Conservation (phyloP, 1,139 yeast species). For the Pichia sp. region DNA sequence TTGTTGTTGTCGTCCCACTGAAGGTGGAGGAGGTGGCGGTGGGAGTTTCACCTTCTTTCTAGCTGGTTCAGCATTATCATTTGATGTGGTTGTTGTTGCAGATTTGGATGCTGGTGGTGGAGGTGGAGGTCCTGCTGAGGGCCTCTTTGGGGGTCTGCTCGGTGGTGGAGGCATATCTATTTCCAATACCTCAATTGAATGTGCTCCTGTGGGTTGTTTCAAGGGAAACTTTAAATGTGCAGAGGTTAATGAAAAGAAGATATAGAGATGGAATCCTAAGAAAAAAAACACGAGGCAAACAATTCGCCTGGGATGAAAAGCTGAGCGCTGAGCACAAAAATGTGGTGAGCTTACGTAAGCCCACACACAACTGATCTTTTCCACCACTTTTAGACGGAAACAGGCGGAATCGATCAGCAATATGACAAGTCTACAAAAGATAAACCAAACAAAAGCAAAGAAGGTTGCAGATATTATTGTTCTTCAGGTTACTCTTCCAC, state of each 20-base stretch:
- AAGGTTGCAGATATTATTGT: no score
- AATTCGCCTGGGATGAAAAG: no score
- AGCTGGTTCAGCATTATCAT: slow-evolving; percentile 17
- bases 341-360: slow-evolving; percentile 4
- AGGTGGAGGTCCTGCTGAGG: slow-evolving; percentile 22
- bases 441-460: no score
- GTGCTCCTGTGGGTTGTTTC: neutral
- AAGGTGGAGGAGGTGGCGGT: no score
- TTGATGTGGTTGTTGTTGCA: neutral
- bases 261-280: neutral
- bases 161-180: slow-evolving; percentile 1
- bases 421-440: no score
- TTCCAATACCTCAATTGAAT: neutral
- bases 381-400: no score
- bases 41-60: slow-evolving; percentile 21
- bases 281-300: no score
- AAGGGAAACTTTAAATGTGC: neutral
- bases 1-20: no score
- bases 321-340: neutral
- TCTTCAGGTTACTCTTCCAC: no score
- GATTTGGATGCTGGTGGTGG: slow-evolving; percentile 7
- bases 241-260: neutral
- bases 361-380: no score
- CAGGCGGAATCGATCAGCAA: no score
- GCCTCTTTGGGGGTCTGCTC: slow-evolving; percentile 4